A percentile compares a stretch with the other conserved stretches of the same genome.
Evolutionary conservation across 768 basidiomycete genomes (phyloP).

Genomic region (Hortiboletus campestris): DNA sequence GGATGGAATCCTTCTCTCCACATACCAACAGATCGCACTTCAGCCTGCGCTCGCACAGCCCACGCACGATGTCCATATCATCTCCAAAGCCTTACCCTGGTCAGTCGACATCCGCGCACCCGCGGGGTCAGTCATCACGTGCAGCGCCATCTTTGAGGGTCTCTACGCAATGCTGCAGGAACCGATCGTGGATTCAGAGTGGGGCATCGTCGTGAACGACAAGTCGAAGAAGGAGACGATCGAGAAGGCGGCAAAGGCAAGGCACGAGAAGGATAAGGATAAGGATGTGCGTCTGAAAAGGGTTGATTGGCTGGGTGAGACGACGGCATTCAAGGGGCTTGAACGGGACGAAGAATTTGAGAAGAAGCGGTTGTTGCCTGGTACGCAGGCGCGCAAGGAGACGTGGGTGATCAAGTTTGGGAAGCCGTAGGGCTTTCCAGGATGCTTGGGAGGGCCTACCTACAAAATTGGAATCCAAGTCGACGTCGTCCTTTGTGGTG

Average conservation of each 20-base stretch:
- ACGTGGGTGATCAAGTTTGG: conserved; percentile 60
- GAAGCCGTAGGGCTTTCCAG: conserved; percentile 18
- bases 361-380: conserved; percentile 50
- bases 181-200: conserved; percentile 62
- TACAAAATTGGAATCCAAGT: neutral
- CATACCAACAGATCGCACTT: conserved; percentile 39
- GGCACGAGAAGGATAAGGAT: conserved; percentile 34
- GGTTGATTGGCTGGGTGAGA: conserved; percentile 64
- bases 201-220: conserved; percentile 52
- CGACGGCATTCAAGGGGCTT: conserved; percentile 59
- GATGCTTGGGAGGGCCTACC: neutral
- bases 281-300: conserved; percentile 43
- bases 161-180: conserved; percentile 49
- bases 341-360: conserved; percentile 57
- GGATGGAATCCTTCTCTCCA: conserved; percentile 41
- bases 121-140: conserved; percentile 37
- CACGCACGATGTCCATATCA: conserved; percentile 42
- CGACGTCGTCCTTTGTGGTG: neutral
- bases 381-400: conserved; percentile 40
- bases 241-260: conserved; percentile 50
- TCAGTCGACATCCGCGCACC: conserved; percentile 49
- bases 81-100: conserved; percentile 68
- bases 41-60: conserved; percentile 39
- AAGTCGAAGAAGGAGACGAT: conserved; percentile 43
- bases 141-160: conserved; percentile 54